These are phyloP conservation scores for Pichia californica DNA, from an alignment of 805 yeast genomes.

Conservation along the genomic window DNA sequence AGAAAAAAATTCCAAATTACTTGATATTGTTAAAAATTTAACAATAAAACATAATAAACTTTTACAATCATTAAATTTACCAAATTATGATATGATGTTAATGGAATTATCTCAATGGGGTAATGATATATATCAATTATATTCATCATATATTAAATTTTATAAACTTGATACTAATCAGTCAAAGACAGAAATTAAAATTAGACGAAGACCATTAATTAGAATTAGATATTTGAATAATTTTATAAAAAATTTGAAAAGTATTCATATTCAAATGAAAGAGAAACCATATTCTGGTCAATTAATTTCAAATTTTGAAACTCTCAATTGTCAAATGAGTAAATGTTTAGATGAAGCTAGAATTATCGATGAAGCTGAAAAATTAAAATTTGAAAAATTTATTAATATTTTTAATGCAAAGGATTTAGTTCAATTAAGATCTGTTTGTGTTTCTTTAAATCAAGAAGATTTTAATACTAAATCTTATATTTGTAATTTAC, in stretches of 20 bases:
- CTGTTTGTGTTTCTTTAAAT: slow-evolving; percentile 19
- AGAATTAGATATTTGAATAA: slow-evolving; percentile 24
- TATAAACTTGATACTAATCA: slow-evolving; percentile 22
- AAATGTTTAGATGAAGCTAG: slow-evolving; percentile 17
- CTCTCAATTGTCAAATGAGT: slow-evolving; percentile 17
- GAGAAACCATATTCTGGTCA: slow-evolving; percentile 18
- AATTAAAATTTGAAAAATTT: slow-evolving; percentile 11
- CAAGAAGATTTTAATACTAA: background rate
- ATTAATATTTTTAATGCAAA: slow-evolving; percentile 20
- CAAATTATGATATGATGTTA: slow-evolving; percentile 13
- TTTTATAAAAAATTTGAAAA: slow-evolving; percentile 18
- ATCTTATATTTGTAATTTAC: slow-evolving; percentile 18
- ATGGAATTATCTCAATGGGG: slow-evolving; percentile 23
- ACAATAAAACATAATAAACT: slow-evolving; percentile 18
- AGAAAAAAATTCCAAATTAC: slow-evolving; percentile 16
- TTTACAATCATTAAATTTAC: slow-evolving; percentile 6
- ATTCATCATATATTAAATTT: slow-evolving; percentile 17
- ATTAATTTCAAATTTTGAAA: slow-evolving; percentile 21
- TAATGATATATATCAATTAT: slow-evolving; percentile 14
- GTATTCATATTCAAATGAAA: slow-evolving; percentile 15
- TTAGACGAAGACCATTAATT: slow-evolving; percentile 28
- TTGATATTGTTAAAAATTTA: slow-evolving; percentile 14
- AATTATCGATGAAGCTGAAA: slow-evolving; percentile 20
- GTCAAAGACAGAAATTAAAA: slow-evolving; percentile 21
- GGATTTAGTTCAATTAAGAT: slow-evolving; percentile 18